phyloP scores from a whole-genome alignment of 495 filamentous ascomycete genomes.

The Aspergillus steynii region DNA sequence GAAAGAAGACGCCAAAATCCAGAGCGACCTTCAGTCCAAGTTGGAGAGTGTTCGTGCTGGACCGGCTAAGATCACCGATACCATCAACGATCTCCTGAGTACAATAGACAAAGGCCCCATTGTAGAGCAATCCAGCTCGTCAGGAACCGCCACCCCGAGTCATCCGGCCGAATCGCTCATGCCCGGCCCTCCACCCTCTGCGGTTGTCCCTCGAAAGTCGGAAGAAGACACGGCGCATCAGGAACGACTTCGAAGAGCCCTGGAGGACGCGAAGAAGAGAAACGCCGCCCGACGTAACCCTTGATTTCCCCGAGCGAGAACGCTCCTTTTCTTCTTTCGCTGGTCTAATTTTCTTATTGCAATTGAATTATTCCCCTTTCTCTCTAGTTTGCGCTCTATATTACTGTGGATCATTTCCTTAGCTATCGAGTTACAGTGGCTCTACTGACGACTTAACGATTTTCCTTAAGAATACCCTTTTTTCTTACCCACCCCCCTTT shows the following conservation, averaged over 20 bases:
- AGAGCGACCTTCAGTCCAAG: slow-evolving; percentile 45
- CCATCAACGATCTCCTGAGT: slow-evolving; percentile 34
- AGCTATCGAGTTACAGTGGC: not conserved
- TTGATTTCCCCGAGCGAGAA: not conserved
- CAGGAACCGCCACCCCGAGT: slow-evolving; percentile 15
- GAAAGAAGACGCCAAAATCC: slow-evolving; percentile 53
- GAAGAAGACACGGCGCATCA: slow-evolving; percentile 41
- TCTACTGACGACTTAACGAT: slow-evolving; percentile 24
- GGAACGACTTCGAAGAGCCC: slow-evolving; percentile 45
- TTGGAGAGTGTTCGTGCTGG: slow-evolving; percentile 48
- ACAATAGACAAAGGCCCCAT: slow-evolving; percentile 32
- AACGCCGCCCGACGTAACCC: slow-evolving; percentile 41
- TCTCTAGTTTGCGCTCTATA: not conserved
- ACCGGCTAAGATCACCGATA: slow-evolving; percentile 34
- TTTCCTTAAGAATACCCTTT: slow-evolving; percentile 17
- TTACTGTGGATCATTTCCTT: not conserved
- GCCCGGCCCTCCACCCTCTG: slow-evolving; percentile 23
- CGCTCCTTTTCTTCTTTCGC: not conserved
- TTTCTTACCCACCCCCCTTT: not conserved
- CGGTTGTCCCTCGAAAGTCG: slow-evolving; percentile 15
- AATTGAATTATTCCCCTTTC: not conserved
- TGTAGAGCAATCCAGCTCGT: slow-evolving; percentile 15
- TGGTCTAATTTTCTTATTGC: not conserved
- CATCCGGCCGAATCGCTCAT: slow-evolving; percentile 22
- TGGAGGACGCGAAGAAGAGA: slow-evolving; percentile 52